phyloP scores from a whole-genome alignment of 2,329 filamentous ascomycete species.

The Ceratocystis lukuohia region DNA sequence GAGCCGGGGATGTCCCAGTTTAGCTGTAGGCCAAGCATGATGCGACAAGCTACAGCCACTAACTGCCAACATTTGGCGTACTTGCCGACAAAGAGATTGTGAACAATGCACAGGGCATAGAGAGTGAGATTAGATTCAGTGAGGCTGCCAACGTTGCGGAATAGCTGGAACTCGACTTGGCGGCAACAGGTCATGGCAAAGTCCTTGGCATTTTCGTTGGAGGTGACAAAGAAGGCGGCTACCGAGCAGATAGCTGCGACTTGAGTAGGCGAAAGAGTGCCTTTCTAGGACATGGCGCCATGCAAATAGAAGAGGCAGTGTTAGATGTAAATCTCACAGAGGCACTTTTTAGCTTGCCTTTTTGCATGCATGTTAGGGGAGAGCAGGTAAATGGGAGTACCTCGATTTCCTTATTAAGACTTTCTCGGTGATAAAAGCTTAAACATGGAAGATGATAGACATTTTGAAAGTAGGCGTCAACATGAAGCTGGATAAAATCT shows the following conservation, averaged over 20 bases:
- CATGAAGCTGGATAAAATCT: slow-evolving; percentile 28
- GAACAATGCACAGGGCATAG: slow-evolving; percentile 27
- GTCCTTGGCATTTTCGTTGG: slow-evolving; percentile 26
- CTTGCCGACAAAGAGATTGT: slow-evolving; percentile 28
- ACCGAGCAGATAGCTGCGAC: slow-evolving; percentile 31
- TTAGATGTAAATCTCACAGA: background rate
- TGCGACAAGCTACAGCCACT: slow-evolving; percentile 27
- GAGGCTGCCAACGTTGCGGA: slow-evolving; percentile 30
- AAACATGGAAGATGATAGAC: slow-evolving; percentile 30
- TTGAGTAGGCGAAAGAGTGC: slow-evolving; percentile 26
- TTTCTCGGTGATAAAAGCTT: slow-evolving; percentile 29
- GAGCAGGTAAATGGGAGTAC: slow-evolving; percentile 20
- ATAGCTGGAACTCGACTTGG: slow-evolving; percentile 30
- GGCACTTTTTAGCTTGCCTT: background rate
- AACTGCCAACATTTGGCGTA: slow-evolving; percentile 32
- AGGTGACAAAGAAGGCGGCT: slow-evolving; percentile 28
- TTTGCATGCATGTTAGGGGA: background rate
- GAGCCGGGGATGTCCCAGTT: slow-evolving; percentile 29
- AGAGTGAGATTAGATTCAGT: slow-evolving; percentile 27
- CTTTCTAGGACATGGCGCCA: slow-evolving; percentile 22
- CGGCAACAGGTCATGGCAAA: slow-evolving; percentile 30
- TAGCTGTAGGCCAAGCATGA: slow-evolving; percentile 29
- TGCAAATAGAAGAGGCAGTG: background rate
- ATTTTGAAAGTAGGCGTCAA: slow-evolving; percentile 30
- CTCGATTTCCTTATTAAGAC: slow-evolving; percentile 28